Conservation (phyloP, 2,329 filamentous ascomycete species). For the Beauveria asiatica region DNA sequence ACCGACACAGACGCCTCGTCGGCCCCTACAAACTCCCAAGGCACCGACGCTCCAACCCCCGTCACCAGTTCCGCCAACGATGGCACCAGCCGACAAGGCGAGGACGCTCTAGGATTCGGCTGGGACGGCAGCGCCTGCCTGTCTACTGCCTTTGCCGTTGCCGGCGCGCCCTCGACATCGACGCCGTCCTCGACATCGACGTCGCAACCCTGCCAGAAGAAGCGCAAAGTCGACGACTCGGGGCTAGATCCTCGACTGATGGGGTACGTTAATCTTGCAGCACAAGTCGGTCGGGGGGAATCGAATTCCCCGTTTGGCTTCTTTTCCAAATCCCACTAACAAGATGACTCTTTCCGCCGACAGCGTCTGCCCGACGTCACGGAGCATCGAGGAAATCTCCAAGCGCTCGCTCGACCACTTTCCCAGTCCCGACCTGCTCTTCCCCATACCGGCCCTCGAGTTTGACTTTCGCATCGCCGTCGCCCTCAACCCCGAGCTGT, state of each 20-base stretch:
- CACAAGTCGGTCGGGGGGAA: neutral
- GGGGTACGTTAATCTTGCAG: neutral
- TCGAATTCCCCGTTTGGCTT: neutral
- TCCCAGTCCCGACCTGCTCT: constrained; percentile 32
- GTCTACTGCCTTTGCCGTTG: neutral
- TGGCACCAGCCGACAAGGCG: constrained; percentile 9
- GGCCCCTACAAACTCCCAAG: constrained; percentile 7
- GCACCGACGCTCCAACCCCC: constrained; percentile 10
- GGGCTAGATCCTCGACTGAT: constrained; percentile 3
- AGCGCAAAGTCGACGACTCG: constrained; percentile 7
- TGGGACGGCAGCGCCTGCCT: constrained; percentile 9
- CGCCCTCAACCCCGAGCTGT: constrained; percentile 32
- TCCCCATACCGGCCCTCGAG: constrained; percentile 37
- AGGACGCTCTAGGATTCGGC: constrained; percentile 5
- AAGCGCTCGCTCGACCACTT: constrained; percentile 31
- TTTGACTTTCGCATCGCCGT: constrained; percentile 45
- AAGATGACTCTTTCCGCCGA: neutral
- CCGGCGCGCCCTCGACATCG: neutral
- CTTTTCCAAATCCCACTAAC: neutral
- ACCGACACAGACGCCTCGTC: constrained; percentile 11
- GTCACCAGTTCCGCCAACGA: constrained; percentile 9
- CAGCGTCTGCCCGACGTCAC: constrained; percentile 13
- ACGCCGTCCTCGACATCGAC: neutral
- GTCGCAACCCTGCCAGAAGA: constrained; percentile 3
- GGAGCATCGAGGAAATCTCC: constrained; percentile 29